Evolutionary conservation across 2,329 filamentous ascomycete species (phyloP), one percentile per base, ranked within the genome.

Genomic region (Celoporthe dispersa): DNA sequence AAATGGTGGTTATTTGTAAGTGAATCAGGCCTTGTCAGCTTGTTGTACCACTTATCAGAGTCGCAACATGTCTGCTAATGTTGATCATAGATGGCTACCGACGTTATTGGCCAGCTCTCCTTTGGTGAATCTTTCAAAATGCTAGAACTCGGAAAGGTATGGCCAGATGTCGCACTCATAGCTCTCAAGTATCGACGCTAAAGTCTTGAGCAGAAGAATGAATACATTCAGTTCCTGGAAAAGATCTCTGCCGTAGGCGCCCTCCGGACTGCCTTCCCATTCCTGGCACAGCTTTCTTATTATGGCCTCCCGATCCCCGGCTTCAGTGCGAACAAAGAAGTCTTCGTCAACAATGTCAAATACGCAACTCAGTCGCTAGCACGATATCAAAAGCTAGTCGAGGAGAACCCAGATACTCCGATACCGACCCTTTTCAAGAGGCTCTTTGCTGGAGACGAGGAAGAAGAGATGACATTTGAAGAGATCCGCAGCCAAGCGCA

Each of bases 71-170:
- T 44, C 1, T 51, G 8, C 31, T 61, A 31, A 64, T 19, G 53
- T 31, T 31, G 8, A 14, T 3, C 33, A 31, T 22, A 64, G 63
- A 80, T 84, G 79, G 75, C 82, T 3, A 86, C 85, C 0, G 87
- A 89, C 73, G 77, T 87, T 0, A 85, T 88, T 64, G 85, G 82
- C 0, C 81, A 87, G 64, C 75, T 89, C 7, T 82, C 78, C 1
- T 89, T 89, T 75, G 86, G 87, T 0, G 82, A 87, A n/a, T 85
- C 85, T 0, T 88, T 88, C 69, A 76, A 78, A 0, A 84, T 84
- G 78, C 75, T 90, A 5, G 85, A 88, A 68, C 75, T 76, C 3
- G 85, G 84, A 19, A 76, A 84, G 77, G 85, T 86, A 74, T 25
- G 64, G 11, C 16, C 28, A 7, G 11, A 4, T 22, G 3, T 8